Evolutionary conservation across 345 rosid species (phyloP).

Genomic region (Eutrema japonicum): DNA sequence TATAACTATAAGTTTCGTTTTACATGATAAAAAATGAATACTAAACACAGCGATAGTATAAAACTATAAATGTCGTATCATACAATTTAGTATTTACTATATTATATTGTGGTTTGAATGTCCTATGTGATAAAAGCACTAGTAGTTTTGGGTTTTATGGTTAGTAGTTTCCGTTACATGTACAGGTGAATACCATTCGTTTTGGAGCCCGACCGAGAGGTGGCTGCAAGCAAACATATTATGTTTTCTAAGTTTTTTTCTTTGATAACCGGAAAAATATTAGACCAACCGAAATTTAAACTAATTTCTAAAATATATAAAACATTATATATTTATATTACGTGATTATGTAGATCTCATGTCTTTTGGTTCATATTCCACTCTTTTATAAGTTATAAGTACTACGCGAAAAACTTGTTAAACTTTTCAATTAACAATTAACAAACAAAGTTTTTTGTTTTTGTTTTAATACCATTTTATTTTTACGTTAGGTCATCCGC

Average conservation of each 20-base stretch:
- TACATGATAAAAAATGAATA: slow-evolving; percentile 12
- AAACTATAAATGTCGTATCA: too few relatives aligned
- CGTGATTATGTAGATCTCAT: background rate
- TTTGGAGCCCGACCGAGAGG: background rate
- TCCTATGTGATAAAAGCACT: background rate
- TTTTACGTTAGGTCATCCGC: background rate
- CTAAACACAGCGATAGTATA: background rate
- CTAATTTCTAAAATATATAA: background rate
- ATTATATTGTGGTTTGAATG: background rate
- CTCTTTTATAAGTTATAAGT: too few relatives aligned
- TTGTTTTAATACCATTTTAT: background rate
- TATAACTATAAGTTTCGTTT: slow-evolving; percentile 15
- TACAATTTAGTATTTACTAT: background rate
- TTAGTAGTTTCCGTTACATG: background rate
- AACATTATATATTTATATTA: background rate
- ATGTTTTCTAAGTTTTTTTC: too few relatives aligned
- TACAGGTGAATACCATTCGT: background rate
- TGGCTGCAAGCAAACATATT: background rate
- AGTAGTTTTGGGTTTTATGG: slow-evolving; percentile 5
- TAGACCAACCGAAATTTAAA: background rate
- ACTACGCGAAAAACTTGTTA: background rate
- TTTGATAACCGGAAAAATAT: background rate
- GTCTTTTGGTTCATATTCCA: background rate
- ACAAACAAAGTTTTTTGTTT: background rate
- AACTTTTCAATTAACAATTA: slow-evolving; percentile 1